Base-by-base conservation (phyloP, 140 eudicot species). In the Cichorium intybus region DNA sequence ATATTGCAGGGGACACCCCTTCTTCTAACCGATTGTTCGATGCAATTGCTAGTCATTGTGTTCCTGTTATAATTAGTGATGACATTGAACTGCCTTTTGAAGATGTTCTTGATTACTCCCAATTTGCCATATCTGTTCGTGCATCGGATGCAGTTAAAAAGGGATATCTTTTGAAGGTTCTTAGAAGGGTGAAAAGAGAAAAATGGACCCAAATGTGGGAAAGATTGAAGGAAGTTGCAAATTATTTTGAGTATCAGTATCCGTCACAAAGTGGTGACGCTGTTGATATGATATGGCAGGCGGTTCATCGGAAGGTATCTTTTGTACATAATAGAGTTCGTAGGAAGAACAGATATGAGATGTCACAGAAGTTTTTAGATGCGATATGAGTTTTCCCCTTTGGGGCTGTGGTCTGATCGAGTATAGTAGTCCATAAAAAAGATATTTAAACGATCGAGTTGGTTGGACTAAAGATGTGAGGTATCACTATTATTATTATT, bases 1-100 rank as follows among this genome's bases (percentile, higher is more conserved):
- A 80, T 37, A 88, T 88, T 11, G 95, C 96, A 2, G 96, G 94
- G n/a, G 96, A 88, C 83, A 88, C 95, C 5, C 96, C 96, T 15
- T 88, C 96, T 11, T 88, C 96, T 33, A 88, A 88, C 39, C 87
- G 95, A 8, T 64, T 88, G 48, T 88, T 88, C 68, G 96, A 88
- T 63, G 93, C 94, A 53, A 88, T 88, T 65, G 89, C 81, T 17
- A 80, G 83, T 58, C 87, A 88, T 53, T 88, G 96, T 71, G 81
- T 85, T 51, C 96, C 96, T 1, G 94, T 88, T 2, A 80, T 88
- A 60, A 82, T 88, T 17, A 88, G 96, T 21, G 96, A 88, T 16
- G 84, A 80, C 0, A 88, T 88, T 22, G 95, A 88, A 84, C 70
- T 87, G 1, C 95, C 95, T 2, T 87, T 64, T 35, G 95, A 87